Percentiles rank a stretch among this genome's conserved stretches.
phyloP scores from a whole-genome alignment of 2,329 filamentous ascomycete genomes.

The Periglandula ipomoeae region DNA sequence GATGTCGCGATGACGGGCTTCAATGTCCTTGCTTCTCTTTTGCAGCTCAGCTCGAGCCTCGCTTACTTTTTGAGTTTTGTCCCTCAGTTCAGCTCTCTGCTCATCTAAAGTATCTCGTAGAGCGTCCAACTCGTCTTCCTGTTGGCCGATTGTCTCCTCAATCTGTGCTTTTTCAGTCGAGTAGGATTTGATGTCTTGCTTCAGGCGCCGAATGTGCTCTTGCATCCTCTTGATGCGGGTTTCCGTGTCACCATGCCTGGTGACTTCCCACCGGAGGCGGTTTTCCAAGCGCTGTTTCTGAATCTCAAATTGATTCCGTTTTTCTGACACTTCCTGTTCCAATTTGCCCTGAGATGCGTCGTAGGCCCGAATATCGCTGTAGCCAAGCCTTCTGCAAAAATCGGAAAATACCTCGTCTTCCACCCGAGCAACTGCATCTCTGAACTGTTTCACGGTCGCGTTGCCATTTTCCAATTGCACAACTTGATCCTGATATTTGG shows the following conservation, averaged over 20 bases:
- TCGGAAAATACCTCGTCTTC: constrained; percentile 80
- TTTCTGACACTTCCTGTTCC: constrained; percentile 82
- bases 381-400: constrained; percentile 83
- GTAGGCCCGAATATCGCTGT: constrained; percentile 83
- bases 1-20: constrained; percentile 62
- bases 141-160: constrained; percentile 60
- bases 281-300: constrained; percentile 69
- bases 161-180: constrained; percentile 65
- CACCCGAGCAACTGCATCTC: constrained; percentile 61
- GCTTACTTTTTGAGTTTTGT: constrained; percentile 67
- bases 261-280: constrained; percentile 48
- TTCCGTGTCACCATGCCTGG: constrained; percentile 47
- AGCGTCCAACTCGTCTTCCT: constrained; percentile 68
- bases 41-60: constrained; percentile 72
- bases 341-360: constrained; percentile 87
- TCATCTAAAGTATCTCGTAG: constrained; percentile 64
- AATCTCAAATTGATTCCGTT: constrained; percentile 75
- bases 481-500: constrained; percentile 67
- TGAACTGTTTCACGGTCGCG: constrained; percentile 41
- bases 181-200: constrained; percentile 60
- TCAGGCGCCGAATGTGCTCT: constrained; percentile 54
- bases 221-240: constrained; percentile 62
- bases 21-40: constrained; percentile 76
- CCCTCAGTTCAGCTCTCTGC: constrained; percentile 56
- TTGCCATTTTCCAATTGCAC: constrained; percentile 53